phyloP scores from a whole-genome alignment of 495 filamentous ascomycete genomes.

The Talaromyces proteolyticus region DNA sequence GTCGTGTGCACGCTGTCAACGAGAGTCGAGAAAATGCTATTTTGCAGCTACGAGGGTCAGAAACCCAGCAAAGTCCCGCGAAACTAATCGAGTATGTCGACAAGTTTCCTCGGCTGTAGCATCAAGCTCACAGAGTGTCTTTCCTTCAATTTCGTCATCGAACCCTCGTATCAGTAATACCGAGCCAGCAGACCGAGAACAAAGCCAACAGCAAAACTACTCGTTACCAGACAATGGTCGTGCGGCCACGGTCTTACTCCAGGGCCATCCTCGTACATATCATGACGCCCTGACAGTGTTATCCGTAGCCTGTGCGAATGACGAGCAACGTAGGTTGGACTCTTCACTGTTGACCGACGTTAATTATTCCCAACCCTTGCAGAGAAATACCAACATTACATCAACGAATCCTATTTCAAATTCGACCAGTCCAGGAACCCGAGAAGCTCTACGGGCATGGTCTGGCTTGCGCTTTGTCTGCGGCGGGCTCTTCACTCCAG shows the following conservation, averaged over 20 bases:
- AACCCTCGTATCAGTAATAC: not conserved
- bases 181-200: slow-evolving; percentile 7
- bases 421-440: slow-evolving; percentile 4
- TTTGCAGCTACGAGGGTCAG: slow-evolving; percentile 80
- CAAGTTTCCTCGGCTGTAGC: not conserved
- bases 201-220: slow-evolving; percentile 18
- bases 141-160: not conserved
- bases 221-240: slow-evolving; percentile 26
- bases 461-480: slow-evolving; percentile 72
- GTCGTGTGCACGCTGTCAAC: slow-evolving; percentile 72
- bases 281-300: slow-evolving; percentile 7
- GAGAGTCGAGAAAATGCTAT: slow-evolving; percentile 76
- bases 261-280: slow-evolving; percentile 5
- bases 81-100: slow-evolving; percentile 32
- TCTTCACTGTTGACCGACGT: not conserved
- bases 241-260: slow-evolving; percentile 1
- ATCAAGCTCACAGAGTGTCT: not conserved
- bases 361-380: not conserved
- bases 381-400: not conserved
- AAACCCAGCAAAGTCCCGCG: slow-evolving; percentile 47
- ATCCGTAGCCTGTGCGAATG: slow-evolving; percentile 2
- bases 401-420: not conserved
- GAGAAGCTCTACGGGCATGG: slow-evolving; percentile 66
- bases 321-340: not conserved
- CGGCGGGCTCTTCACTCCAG: slow-evolving; percentile 81